A percentile compares a stretch with the other conserved stretches of the same genome.
Conservation (phyloP, 2,329 filamentous ascomycete species). For the Colletotrichum ledebouriae region DNA sequence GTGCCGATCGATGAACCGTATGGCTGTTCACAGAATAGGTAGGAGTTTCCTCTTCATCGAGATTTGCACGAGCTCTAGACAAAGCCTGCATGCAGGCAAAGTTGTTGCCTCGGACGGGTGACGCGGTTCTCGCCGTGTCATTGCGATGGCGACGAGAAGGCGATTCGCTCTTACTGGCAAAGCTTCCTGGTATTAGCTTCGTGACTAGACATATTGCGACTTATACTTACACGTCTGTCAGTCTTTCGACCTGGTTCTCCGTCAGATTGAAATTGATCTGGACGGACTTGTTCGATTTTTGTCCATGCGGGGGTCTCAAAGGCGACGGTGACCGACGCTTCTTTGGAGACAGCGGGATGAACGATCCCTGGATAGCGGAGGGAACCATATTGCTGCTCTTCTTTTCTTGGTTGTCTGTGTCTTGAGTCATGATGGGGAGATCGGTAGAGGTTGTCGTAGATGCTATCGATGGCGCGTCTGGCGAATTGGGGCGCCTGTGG, state of each 20-base stretch:
- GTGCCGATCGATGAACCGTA: neutral
- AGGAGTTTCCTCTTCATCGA: neutral
- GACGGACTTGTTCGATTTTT: conserved; percentile 54
- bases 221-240: conserved; percentile 59
- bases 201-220: neutral
- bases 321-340: conserved; percentile 54
- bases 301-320: conserved; percentile 44
- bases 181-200: conserved; percentile 47
- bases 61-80: conserved; percentile 4
- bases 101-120: conserved; percentile 44
- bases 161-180: conserved; percentile 50
- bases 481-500: neutral
- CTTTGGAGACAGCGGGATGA: conserved; percentile 53
- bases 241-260: conserved; percentile 62
- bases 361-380: conserved; percentile 53
- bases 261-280: conserved; percentile 64
- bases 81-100: neutral
- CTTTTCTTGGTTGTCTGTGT: conserved; percentile 26
- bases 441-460: conserved; percentile 10
- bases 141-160: conserved; percentile 46
- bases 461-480: conserved; percentile 9
- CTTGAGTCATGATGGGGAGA: conserved; percentile 31
- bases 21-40: neutral
- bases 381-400: conserved; percentile 22
- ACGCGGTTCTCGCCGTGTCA: conserved; percentile 43